Percentiles rank a stretch among this genome's conserved stretches.
Conservation (phyloP, 192 early-diverging fungal species). For the Gaertneriomyces sp. region DNA sequence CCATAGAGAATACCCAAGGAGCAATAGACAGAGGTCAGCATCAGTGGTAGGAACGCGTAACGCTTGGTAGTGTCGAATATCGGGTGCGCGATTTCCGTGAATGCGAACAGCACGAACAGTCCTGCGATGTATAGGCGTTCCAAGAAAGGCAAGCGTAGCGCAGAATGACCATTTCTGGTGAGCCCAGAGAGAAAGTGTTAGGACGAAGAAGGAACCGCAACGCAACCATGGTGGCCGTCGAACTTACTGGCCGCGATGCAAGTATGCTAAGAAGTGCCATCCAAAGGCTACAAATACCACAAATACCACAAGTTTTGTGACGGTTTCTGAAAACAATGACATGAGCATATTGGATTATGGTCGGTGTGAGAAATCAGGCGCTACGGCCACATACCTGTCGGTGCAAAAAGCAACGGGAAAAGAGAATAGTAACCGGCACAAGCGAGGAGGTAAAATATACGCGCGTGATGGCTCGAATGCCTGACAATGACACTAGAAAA, state of each 20-base stretch:
- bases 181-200: too few species aligned
- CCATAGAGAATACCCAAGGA: conserved; percentile 71
- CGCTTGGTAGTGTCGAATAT: conserved; percentile 44
- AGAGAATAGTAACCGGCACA: conserved; percentile 60
- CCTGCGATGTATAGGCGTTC: conserved; percentile 62
- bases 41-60: conserved; percentile 76
- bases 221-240: not conserved
- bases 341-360: too few species aligned
- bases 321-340: conserved; percentile 7
- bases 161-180: not conserved
- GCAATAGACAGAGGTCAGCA: conserved; percentile 74
- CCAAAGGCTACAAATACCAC: conserved; percentile 29
- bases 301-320: not conserved
- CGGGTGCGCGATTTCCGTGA: conserved; percentile 54
- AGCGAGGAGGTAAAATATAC: conserved; percentile 60
- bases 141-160: conserved; percentile 6
- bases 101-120: conserved; percentile 50
- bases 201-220: too few species aligned
- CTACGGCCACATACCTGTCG: conserved; percentile 47
- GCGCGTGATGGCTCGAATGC: conserved; percentile 45
- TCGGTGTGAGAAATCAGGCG: not conserved
- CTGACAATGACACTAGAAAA: conserved; percentile 47
- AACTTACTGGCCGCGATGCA: conserved; percentile 7
- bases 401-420: conserved; percentile 67
- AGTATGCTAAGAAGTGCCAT: conserved; percentile 10